These are phyloP conservation scores for Ogataea trehalophila DNA, from an alignment of 805 yeast genomes.

Conservation along the genomic window DNA sequence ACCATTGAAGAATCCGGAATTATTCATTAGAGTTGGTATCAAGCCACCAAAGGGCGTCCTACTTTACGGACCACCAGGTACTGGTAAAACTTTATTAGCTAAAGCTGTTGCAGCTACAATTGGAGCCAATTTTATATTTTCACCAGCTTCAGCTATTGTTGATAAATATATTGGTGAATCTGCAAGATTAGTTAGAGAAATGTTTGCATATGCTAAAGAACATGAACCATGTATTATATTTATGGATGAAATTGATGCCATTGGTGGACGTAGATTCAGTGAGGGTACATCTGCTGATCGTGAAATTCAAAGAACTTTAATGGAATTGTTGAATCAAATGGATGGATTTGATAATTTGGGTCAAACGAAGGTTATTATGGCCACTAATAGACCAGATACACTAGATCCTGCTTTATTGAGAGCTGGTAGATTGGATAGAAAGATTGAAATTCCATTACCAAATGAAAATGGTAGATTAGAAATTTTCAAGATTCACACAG, in stretches of 20 bases:
- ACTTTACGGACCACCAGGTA: constrained; percentile 97
- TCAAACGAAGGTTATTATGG: constrained; percentile 96
- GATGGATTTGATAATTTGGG: constrained; percentile 97
- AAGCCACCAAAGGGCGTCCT: constrained; percentile 98
- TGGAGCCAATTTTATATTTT: constrained; percentile 95
- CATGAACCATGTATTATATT: constrained; percentile 97
- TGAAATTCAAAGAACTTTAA: constrained; percentile 94
- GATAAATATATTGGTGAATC: constrained; percentile 98
- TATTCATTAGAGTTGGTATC: constrained; percentile 92
- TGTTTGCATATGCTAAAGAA: constrained; percentile 96
- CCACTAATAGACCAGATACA: constrained; percentile 98
- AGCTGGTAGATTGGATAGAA: constrained; percentile 96
- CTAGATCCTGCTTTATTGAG: constrained; percentile 94
- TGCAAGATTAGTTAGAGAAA: constrained; percentile 93
- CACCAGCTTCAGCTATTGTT: constrained; percentile 98
- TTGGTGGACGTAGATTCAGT: constrained; percentile 95
- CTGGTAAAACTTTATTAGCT: constrained; percentile 93
- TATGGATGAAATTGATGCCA: constrained; percentile 98
- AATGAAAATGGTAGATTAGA: constrained; percentile 94
- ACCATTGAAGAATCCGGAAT: constrained; percentile 95
- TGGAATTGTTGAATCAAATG: constrained; percentile 97
- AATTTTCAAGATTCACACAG: constrained; percentile 87
- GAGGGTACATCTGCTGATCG: constrained; percentile 99
- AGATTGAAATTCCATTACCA: constrained; percentile 92
- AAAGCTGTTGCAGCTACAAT: constrained; percentile 98